phyloP scores from a whole-genome alignment of 2,329 filamentous ascomycete species.

The Pseudodiploospora longispora region DNA sequence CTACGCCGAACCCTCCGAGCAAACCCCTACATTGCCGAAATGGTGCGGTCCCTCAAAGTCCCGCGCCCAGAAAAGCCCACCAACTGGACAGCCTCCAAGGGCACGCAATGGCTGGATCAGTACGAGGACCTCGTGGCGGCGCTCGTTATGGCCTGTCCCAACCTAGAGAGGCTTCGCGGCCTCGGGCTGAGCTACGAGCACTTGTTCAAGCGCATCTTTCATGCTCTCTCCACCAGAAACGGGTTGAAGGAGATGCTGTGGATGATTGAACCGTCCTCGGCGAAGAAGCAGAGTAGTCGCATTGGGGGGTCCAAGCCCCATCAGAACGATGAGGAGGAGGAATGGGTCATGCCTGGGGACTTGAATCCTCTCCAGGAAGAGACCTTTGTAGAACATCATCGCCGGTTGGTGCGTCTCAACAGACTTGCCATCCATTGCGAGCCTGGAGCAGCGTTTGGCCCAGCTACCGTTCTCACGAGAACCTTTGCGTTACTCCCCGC shows the following conservation, averaged over 20 bases:
- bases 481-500: constrained; percentile 43
- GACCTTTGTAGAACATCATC: constrained; percentile 43
- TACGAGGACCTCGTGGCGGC: constrained; percentile 53
- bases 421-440: constrained; percentile 52
- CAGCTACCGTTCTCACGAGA: constrained; percentile 42
- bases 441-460: constrained; percentile 45
- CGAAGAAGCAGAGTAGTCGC: constrained; percentile 16
- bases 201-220: constrained; percentile 46
- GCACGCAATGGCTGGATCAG: constrained; percentile 31
- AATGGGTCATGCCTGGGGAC: constrained; percentile 19
- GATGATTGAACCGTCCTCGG: constrained; percentile 37
- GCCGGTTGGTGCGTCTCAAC: constrained; percentile 46
- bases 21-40: constrained; percentile 42
- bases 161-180: constrained; percentile 51
- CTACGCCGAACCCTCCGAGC: constrained; percentile 50
- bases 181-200: constrained; percentile 47
- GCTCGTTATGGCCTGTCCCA: constrained; percentile 57
- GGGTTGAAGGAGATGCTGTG: constrained; percentile 52
- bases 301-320: constrained; percentile 17
- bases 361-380: constrained; percentile 26
- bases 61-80: constrained; percentile 35
- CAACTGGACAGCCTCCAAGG: constrained; percentile 14
- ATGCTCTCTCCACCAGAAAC: constrained; percentile 50
- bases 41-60: constrained; percentile 51
- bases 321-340: constrained; percentile 13